phyloP scores from a whole-genome alignment of 306 rosid species.

The Sicyos baderoa region DNA sequence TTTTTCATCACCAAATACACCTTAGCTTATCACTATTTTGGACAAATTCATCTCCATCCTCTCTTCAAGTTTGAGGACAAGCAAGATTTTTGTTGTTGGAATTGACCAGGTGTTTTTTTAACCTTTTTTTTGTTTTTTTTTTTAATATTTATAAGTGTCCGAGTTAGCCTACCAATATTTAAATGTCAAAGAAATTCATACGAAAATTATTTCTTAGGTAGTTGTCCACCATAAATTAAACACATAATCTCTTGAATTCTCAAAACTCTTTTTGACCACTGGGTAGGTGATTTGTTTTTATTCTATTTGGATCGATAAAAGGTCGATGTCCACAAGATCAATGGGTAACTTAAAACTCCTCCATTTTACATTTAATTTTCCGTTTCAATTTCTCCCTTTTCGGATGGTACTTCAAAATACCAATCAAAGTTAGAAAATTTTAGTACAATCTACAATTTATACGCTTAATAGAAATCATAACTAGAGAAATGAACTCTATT shows the following conservation, averaged over 20 bases:
- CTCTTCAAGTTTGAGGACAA: neutral
- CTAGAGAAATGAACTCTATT: neutral
- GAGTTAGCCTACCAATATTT: too few relatives aligned
- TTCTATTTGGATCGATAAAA: neutral
- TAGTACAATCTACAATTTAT: neutral
- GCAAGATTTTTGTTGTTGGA: neutral
- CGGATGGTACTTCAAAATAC: neutral
- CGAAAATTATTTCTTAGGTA: too few relatives aligned
- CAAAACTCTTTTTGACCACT: too few relatives aligned
- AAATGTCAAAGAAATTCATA: too few relatives aligned
- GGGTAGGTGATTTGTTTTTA: too few relatives aligned
- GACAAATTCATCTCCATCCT: neutral
- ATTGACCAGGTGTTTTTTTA: neutral
- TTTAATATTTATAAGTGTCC: too few relatives aligned
- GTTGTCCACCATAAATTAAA: too few relatives aligned
- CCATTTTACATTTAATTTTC: neutral
- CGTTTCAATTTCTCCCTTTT: neutral
- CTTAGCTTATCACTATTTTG: too few relatives aligned
- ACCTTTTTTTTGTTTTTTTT: too few relatives aligned
- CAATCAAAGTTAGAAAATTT: neutral
- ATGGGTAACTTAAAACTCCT: neutral
- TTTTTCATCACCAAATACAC: neutral
- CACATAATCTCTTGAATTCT: too few relatives aligned
- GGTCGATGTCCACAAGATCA: neutral
- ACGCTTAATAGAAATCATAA: neutral